Percentiles rank a stretch among this genome's conserved stretches.
Evolutionary conservation across 345 rosid genomes (phyloP).

Genomic region (Bruguiera sexangula): DNA sequence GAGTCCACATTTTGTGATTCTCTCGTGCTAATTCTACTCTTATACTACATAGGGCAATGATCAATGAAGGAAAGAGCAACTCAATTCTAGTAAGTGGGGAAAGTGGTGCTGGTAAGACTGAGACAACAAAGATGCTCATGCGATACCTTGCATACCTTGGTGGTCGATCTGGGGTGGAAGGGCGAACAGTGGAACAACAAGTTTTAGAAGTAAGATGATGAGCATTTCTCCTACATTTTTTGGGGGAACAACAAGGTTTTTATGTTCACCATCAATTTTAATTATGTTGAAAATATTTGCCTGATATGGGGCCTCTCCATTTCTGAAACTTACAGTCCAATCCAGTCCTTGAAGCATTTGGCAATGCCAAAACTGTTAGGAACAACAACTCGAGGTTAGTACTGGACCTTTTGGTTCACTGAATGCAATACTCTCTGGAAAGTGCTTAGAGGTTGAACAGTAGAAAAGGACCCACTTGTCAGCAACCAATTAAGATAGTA

Average conservation of each 20-base stretch:
- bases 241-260: not conserved
- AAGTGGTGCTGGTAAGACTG: slow-evolving; percentile 99
- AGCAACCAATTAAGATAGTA: too few relatives aligned
- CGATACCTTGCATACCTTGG: slow-evolving; percentile 97
- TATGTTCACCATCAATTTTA: not conserved
- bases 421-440: not conserved
- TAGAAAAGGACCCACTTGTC: not conserved
- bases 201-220: slow-evolving; percentile 80
- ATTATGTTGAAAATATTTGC: slow-evolving; percentile 16
- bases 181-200: slow-evolving; percentile 99
- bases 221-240: slow-evolving; percentile 5
- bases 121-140: slow-evolving; percentile 99
- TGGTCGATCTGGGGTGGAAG: slow-evolving; percentile 99
- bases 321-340: slow-evolving; percentile 65
- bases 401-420: not conserved
- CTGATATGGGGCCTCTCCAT: slow-evolving; percentile 28
- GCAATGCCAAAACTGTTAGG: slow-evolving; percentile 97
- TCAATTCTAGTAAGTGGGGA: slow-evolving; percentile 99
- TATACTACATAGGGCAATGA: slow-evolving; percentile 73
- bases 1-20: slow-evolving; percentile 13
- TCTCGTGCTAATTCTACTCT: slow-evolving; percentile 26
- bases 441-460: slow-evolving; percentile 4
- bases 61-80: slow-evolving; percentile 97
- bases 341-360: slow-evolving; percentile 99
- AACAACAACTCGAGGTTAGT: slow-evolving; percentile 93